phyloP scores from a whole-genome alignment of 257 asterid genomes.

The Jasminum sambac region DNA sequence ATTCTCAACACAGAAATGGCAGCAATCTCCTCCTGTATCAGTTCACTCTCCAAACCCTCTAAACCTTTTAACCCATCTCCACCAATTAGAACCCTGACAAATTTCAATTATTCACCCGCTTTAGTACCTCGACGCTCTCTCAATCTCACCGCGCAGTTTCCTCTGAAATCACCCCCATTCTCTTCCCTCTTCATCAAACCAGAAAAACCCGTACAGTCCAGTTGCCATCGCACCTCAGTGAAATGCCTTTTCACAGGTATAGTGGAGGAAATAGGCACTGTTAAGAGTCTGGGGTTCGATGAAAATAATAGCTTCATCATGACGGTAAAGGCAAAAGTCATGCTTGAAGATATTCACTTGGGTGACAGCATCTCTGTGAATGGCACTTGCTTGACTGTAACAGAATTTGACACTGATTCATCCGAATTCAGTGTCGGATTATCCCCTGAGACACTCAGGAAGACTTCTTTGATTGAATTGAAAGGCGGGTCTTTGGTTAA shows the following conservation, averaged over 20 bases:
- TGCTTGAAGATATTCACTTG: conserved; percentile 68
- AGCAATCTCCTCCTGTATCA: background rate
- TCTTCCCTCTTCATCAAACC: conserved; percentile 42
- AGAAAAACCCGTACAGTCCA: conserved; percentile 32
- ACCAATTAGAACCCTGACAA: conserved; percentile 5
- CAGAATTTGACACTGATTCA: conserved; percentile 44
- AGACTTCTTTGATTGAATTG: conserved; percentile 62
- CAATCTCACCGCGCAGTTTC: conserved; percentile 19
- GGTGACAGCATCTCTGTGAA: conserved; percentile 95
- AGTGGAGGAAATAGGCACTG: conserved; percentile 80
- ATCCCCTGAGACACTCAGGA: conserved; percentile 80
- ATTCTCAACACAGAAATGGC: conserved; percentile 9
- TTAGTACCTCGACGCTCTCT: conserved; percentile 14
- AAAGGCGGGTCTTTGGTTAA: conserved; percentile 64
- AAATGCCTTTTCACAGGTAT: conserved; percentile 84
- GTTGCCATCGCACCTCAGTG: conserved; percentile 26
- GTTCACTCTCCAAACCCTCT: conserved; percentile 26
- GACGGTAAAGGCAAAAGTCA: conserved; percentile 54
- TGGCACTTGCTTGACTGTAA: conserved; percentile 82
- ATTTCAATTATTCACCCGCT: conserved; percentile 19
- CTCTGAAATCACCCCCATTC: conserved; percentile 43
- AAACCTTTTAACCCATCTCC: conserved; percentile 22
- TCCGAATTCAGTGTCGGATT: conserved; percentile 69
- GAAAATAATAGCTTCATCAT: conserved; percentile 57
- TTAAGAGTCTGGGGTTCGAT: conserved; percentile 59